Conservation (phyloP, 352 stramenopile species). For the Poterioochromonas sp. region DNA sequence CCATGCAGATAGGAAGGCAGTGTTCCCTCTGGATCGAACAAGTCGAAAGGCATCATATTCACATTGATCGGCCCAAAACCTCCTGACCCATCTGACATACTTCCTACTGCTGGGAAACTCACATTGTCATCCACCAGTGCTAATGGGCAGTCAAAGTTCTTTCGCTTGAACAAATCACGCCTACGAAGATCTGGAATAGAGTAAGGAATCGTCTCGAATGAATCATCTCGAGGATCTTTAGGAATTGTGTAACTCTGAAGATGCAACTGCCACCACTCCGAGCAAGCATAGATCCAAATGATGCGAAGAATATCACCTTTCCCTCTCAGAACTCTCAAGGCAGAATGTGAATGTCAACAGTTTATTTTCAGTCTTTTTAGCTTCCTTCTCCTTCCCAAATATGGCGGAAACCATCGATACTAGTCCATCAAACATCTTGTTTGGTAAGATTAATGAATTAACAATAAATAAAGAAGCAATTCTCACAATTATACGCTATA, state of each 20-base stretch:
- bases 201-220: neutral
- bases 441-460: too few species aligned
- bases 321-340: neutral
- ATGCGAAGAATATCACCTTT: neutral
- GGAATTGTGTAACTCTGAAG: neutral
- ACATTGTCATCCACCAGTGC: neutral
- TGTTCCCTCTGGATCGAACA: neutral
- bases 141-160: neutral
- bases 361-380: too few species aligned
- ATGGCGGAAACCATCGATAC: too few species aligned
- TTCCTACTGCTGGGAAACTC: neutral
- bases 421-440: too few species aligned
- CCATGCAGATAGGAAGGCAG: neutral
- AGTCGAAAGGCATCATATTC: conserved; percentile 6
- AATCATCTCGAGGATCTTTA: neutral
- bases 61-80: neutral
- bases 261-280: neutral
- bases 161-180: neutral
- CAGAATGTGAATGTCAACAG: too few species aligned
- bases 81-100: neutral
- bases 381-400: too few species aligned
- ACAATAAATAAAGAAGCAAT: too few species aligned
- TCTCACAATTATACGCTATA: too few species aligned
- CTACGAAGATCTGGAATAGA: neutral
- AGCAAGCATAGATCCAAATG: neutral